Evolutionary conservation across 805 yeast species (phyloP).

Genomic region (Nakazawaea populi): DNA sequence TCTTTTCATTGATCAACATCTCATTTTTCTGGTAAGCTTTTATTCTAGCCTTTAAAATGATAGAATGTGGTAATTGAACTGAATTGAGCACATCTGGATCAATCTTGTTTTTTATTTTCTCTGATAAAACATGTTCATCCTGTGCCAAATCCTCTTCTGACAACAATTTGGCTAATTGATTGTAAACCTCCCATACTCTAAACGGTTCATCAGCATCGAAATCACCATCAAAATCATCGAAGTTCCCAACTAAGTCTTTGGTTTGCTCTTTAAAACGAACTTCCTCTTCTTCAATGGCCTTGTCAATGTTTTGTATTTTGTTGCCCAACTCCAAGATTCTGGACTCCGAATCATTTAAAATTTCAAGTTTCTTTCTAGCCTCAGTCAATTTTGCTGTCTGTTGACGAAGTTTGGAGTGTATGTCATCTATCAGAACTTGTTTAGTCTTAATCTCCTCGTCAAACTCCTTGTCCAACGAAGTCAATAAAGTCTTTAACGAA

Average conservation of each 20-base stretch:
- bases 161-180: constrained; percentile 34
- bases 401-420: constrained; percentile 52
- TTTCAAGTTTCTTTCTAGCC: constrained; percentile 43
- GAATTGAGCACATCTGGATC: neutral
- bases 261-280: constrained; percentile 40
- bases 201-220: constrained; percentile 94
- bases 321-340: constrained; percentile 45
- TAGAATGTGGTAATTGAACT: constrained; percentile 35
- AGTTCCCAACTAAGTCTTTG: constrained; percentile 20
- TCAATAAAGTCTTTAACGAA: constrained; percentile 45
- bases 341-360: constrained; percentile 39
- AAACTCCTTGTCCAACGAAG: constrained; percentile 52
- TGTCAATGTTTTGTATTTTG: constrained; percentile 51
- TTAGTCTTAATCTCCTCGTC: constrained; percentile 49
- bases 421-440: constrained; percentile 41
- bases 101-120: constrained; percentile 13
- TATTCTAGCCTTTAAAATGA: constrained; percentile 67
- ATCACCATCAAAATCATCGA: constrained; percentile 42
- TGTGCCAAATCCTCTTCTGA: constrained; percentile 15
- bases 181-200: constrained; percentile 55
- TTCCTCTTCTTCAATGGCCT: constrained; percentile 62
- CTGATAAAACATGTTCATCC: constrained; percentile 20
- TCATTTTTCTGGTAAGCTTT: constrained; percentile 76
- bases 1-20: constrained; percentile 21
- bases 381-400: constrained; percentile 47